These are phyloP conservation scores for Teratosphaeriaceae sp. DNA, from an alignment of 2,329 filamentous ascomycete species.

Conservation along the genomic window DNA sequence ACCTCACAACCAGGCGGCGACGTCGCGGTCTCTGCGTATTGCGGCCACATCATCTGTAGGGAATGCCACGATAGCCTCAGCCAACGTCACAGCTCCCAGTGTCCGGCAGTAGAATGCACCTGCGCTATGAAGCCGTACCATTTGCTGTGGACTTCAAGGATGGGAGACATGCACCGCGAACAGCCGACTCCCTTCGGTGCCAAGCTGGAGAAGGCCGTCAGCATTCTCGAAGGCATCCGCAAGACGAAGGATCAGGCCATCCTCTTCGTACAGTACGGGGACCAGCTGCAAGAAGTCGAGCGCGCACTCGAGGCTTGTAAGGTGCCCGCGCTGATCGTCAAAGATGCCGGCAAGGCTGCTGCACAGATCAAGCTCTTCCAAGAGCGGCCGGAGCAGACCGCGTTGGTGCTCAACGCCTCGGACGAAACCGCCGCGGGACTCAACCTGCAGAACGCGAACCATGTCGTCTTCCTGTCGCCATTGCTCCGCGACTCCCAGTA, in stretches of 20 bases:
- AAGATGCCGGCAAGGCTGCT: conserved; percentile 18
- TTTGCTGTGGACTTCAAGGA: conserved; percentile 33
- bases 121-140: conserved; percentile 33
- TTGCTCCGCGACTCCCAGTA: conserved; percentile 45
- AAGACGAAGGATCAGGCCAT: conserved; percentile 43
- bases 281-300: conserved; percentile 36
- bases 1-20: neutral
- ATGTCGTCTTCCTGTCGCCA: conserved; percentile 57
- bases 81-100: conserved; percentile 27
- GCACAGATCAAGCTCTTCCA: conserved; percentile 18
- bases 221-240: conserved; percentile 37
- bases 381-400: conserved; percentile 33
- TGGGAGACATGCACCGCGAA: conserved; percentile 26
- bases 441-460: conserved; percentile 58
- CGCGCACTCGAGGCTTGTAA: conserved; percentile 25
- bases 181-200: conserved; percentile 29
- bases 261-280: conserved; percentile 49
- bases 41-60: conserved; percentile 48
- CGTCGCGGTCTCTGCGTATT: conserved; percentile 38
- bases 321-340: conserved; percentile 34
- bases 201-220: conserved; percentile 43
- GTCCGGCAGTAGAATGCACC: conserved; percentile 36
- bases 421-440: conserved; percentile 52
- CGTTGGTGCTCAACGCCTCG: conserved; percentile 52
- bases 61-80: conserved; percentile 28